Conservation (phyloP, 148 eudicot genomes). For the Gaultheria prostrata region DNA sequence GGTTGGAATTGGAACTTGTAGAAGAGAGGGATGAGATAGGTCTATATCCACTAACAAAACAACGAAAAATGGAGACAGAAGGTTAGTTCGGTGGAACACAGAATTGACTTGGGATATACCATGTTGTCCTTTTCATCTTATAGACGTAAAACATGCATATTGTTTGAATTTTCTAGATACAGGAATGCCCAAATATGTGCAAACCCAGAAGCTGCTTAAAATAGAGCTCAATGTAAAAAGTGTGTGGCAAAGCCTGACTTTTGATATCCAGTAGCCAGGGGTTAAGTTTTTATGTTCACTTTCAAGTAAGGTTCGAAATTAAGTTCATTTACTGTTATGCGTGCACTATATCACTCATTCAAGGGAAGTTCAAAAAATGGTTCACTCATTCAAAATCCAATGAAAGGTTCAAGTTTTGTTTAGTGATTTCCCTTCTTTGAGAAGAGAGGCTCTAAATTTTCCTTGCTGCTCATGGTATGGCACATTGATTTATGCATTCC, state of each 20-base stretch:
- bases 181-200: background rate
- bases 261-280: background rate
- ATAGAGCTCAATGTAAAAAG: background rate
- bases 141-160: background rate
- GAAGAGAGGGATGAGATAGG: background rate
- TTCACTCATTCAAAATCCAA: background rate
- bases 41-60: background rate
- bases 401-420: background rate
- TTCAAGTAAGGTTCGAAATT: background rate
- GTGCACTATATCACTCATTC: background rate
- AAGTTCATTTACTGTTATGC: background rate
- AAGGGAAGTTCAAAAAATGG: background rate
- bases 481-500: background rate
- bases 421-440: background rate
- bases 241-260: background rate
- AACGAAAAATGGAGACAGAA: background rate
- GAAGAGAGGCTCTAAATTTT: background rate
- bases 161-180: background rate
- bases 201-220: background rate
- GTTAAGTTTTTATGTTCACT: background rate
- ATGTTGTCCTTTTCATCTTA: background rate
- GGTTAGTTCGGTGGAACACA: background rate
- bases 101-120: background rate
- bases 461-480: background rate
- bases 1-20: background rate